These are phyloP conservation scores for Daedaleopsis nitida DNA, from an alignment of 768 basidiomycete species.

Conservation along the genomic window DNA sequence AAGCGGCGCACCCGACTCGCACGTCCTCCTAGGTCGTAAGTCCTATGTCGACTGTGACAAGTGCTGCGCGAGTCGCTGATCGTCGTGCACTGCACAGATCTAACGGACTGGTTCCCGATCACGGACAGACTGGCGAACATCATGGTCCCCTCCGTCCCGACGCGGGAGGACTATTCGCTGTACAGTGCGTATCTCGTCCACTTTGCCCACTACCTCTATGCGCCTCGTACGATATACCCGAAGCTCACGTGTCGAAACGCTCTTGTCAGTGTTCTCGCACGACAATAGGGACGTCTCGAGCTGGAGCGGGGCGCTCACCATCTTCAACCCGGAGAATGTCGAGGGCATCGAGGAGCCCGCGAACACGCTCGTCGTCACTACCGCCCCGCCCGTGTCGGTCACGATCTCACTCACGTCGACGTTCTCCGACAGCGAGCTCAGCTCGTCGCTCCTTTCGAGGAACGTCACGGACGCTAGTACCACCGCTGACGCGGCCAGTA, in stretches of 20 bases:
- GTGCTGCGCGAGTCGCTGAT: background rate
- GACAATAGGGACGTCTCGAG: conserved; percentile 11
- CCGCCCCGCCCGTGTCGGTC: conserved; percentile 12
- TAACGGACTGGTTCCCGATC: conserved; percentile 18
- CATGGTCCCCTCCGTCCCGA: conserved; percentile 14
- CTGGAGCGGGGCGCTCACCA: conserved; percentile 17
- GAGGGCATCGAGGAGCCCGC: conserved; percentile 9
- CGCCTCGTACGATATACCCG: too few species aligned
- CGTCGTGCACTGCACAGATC: background rate
- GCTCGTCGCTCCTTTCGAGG: conserved; percentile 23
- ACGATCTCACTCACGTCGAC: conserved; percentile 12
- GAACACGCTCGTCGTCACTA: conserved; percentile 9
- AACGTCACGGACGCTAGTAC: too few species aligned
- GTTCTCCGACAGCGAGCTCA: conserved; percentile 8
- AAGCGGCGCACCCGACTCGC: background rate
- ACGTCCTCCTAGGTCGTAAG: conserved; percentile 13
- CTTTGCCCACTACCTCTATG: too few species aligned
- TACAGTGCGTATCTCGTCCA: conserved; percentile 1
- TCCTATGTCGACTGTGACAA: background rate
- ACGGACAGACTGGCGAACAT: conserved; percentile 18
- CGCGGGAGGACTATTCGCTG: conserved; percentile 13
- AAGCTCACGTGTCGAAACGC: too few species aligned
- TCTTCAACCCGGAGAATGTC: conserved; percentile 20
- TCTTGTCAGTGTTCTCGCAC: conserved; percentile 6
- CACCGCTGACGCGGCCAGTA: too few species aligned